Evolutionary conservation across 345 rosid species (phyloP).

Genomic region (Alliaria petiolata): DNA sequence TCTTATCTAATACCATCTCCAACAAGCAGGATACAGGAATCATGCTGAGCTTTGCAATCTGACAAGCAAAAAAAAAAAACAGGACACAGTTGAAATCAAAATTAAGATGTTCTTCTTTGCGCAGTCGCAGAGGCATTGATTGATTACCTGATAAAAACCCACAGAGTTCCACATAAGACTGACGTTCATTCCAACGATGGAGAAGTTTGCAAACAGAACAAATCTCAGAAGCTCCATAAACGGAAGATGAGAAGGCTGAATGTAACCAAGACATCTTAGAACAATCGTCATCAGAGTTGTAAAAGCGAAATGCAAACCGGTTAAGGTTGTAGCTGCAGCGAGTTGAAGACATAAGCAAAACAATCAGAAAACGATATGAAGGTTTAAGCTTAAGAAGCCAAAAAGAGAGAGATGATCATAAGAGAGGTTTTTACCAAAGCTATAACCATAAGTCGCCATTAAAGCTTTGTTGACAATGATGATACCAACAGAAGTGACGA

Average conservation of each 20-base stretch:
- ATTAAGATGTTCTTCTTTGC: neutral
- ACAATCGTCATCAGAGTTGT: constrained; percentile 77
- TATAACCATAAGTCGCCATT: constrained; percentile 97
- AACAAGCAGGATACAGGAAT: constrained; percentile 94
- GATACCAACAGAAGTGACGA: constrained; percentile 95
- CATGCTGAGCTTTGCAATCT: constrained; percentile 97
- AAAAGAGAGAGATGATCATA: neutral
- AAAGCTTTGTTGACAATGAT: constrained; percentile 94
- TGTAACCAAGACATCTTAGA: constrained; percentile 85
- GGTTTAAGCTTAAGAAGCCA: neutral
- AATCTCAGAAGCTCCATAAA: constrained; percentile 73
- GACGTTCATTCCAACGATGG: constrained; percentile 98
- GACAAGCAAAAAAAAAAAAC: constrained; percentile 17
- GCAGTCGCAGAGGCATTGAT: neutral
- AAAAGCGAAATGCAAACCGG: constrained; percentile 88
- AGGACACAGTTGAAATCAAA: constrained; percentile 14
- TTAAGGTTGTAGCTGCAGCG: constrained; percentile 88
- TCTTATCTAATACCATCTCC: constrained; percentile 87
- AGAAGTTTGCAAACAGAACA: constrained; percentile 80
- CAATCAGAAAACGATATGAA: neutral
- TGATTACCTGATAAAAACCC: constrained; percentile 88
- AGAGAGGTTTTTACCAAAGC: too few relatives aligned
- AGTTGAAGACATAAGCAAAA: constrained; percentile 38
- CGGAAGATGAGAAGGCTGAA: constrained; percentile 92
- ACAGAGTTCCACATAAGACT: constrained; percentile 99